These are phyloP conservation scores for Gossypium mustelinum DNA, from an alignment of 345 rosid species.

Conservation along the genomic window DNA sequence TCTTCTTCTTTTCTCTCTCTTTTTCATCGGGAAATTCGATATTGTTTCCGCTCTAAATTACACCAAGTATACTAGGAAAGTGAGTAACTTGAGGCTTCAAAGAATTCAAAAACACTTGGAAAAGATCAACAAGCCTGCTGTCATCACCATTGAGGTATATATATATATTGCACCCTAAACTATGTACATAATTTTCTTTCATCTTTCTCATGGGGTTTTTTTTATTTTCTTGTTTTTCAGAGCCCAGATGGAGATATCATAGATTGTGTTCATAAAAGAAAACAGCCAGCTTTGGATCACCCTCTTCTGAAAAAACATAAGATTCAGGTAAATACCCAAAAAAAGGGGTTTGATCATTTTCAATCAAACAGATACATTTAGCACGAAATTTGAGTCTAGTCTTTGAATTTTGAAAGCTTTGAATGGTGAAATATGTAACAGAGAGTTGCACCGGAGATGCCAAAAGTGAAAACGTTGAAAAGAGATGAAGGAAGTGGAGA, in stretches of 20 bases:
- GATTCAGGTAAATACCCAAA: slow-evolving; percentile 59
- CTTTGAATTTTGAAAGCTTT: not conserved
- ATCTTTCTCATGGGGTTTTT: not conserved
- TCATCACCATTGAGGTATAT: slow-evolving; percentile 72
- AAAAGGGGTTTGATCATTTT: too few species aligned
- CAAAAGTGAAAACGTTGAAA: slow-evolving; percentile 35
- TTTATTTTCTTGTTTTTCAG: slow-evolving; percentile 19
- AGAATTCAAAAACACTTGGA: slow-evolving; percentile 78
- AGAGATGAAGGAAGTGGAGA: slow-evolving; percentile 18
- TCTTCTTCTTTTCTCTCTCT: slow-evolving; percentile 24
- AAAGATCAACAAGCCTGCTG: slow-evolving; percentile 78
- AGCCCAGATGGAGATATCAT: slow-evolving; percentile 90
- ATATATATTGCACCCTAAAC: too few species aligned
- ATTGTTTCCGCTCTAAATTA: slow-evolving; percentile 40
- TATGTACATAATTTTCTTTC: not conserved
- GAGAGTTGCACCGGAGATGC: slow-evolving; percentile 60
- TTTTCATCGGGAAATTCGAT: slow-evolving; percentile 20
- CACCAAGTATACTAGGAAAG: slow-evolving; percentile 48
- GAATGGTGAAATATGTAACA: slow-evolving; percentile 18
- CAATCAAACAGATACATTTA: too few species aligned
- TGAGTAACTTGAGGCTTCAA: slow-evolving; percentile 65
- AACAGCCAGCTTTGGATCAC: slow-evolving; percentile 93
- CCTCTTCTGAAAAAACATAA: slow-evolving; percentile 87
- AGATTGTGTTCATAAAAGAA: slow-evolving; percentile 78
- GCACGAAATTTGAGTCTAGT: too few species aligned